These are phyloP conservation scores for Backusella mclennaniae DNA, from an alignment of 192 early-diverging fungal species.

Conservation along the genomic window DNA sequence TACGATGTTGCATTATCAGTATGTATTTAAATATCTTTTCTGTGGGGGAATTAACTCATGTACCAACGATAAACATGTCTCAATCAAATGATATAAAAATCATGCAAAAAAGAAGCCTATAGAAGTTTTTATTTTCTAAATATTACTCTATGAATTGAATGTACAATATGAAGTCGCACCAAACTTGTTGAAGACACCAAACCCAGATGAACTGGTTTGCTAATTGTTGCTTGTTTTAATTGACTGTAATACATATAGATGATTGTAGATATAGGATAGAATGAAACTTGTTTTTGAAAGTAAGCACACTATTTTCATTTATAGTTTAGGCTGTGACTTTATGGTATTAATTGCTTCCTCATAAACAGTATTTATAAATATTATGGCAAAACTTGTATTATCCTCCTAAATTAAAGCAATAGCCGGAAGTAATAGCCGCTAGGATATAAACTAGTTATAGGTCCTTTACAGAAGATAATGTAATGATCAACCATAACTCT, in stretches of 20 bases:
- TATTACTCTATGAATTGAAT: not conserved
- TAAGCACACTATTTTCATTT: not conserved
- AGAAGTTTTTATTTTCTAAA: not conserved
- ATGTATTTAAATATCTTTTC: not conserved
- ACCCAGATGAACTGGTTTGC: too few species aligned
- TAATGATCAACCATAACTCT: not conserved
- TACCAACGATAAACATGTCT: not conserved
- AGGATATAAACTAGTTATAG: not conserved
- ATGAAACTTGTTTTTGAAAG: too few species aligned
- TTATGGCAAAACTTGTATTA: too few species aligned
- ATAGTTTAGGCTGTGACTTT: not conserved
- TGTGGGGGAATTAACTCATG: not conserved
- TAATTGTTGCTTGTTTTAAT: not conserved
- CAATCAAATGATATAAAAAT: not conserved
- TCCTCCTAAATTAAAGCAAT: not conserved
- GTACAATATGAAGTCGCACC: not conserved
- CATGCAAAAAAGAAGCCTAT: not conserved
- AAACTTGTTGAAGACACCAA: not conserved
- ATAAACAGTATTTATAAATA: not conserved
- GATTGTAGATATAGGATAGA: too few species aligned
- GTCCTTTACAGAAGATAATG: not conserved
- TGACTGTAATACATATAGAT: not conserved
- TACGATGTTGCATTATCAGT: not conserved
- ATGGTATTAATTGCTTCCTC: not conserved
- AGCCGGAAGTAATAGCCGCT: not conserved